These are phyloP conservation scores for Rhynchosporium secalis DNA, from an alignment of 2,329 filamentous ascomycete species.

Conservation along the genomic window DNA sequence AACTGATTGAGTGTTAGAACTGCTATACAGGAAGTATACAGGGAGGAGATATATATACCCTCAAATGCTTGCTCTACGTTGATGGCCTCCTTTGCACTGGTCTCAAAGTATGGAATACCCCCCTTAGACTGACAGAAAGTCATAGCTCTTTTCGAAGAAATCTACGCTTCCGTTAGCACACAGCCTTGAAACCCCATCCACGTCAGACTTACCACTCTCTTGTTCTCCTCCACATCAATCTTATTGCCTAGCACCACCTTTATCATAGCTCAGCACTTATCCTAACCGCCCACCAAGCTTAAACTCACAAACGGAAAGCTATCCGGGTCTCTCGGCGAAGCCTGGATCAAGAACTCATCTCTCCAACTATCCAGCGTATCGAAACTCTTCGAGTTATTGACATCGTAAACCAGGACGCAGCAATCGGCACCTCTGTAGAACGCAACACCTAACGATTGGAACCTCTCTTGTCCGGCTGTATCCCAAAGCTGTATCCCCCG, in stretches of 20 bases:
- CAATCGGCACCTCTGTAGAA: constrained; percentile 98
- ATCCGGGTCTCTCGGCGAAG: constrained; percentile 91
- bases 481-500: constrained; percentile 80
- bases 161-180: constrained; percentile 50
- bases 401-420: constrained; percentile 96
- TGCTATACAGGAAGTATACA: not conserved
- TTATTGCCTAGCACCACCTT: constrained; percentile 97
- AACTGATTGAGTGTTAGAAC: constrained; percentile 52
- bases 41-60: constrained; percentile 43
- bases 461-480: constrained; percentile 94
- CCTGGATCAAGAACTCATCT: constrained; percentile 97
- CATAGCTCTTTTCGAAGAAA: constrained; percentile 93
- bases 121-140: constrained; percentile 98
- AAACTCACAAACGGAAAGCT: constrained; percentile 92
- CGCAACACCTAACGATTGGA: constrained; percentile 93
- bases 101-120: constrained; percentile 98
- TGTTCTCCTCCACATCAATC: constrained; percentile 97
- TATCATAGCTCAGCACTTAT: constrained; percentile 12
- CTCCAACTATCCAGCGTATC: constrained; percentile 98
- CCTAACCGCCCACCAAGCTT: constrained; percentile 24
- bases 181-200: not conserved
- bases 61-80: constrained; percentile 90
- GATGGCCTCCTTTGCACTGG: constrained; percentile 96
- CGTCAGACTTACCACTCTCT: constrained; percentile 69
- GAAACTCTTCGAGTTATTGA: constrained; percentile 99